Percentiles rank a stretch among this genome's conserved stretches.
phyloP scores from a whole-genome alignment of 1,284 basidiomycete genomes.

The Cryptococcus sp. region DNA sequence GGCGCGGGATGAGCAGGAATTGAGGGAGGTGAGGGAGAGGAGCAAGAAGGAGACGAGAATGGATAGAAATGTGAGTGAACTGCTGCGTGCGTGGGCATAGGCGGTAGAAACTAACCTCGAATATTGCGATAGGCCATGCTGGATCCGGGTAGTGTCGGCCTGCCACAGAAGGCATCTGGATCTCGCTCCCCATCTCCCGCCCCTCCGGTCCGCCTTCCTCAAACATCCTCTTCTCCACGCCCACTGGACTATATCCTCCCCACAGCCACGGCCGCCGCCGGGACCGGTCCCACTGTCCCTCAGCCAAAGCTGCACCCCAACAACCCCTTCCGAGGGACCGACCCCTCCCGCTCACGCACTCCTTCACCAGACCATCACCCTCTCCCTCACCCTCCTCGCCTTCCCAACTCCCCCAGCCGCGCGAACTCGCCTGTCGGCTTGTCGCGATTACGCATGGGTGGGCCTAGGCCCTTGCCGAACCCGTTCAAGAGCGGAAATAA shows the following conservation, averaged over 20 bases:
- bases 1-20: slow-evolving; percentile 38
- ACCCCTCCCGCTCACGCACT: slow-evolving; percentile 24
- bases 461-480: slow-evolving; percentile 38
- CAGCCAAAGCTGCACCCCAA: slow-evolving; percentile 3
- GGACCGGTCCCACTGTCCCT: too few species aligned
- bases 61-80: slow-evolving; percentile 33
- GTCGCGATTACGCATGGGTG: slow-evolving; percentile 13
- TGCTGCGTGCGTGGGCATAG: neutral
- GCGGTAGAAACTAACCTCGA: neutral
- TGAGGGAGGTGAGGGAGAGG: slow-evolving; percentile 44
- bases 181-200: slow-evolving; percentile 41
- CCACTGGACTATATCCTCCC: slow-evolving; percentile 12
- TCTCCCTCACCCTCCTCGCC: slow-evolving; percentile 15
- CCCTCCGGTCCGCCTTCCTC: slow-evolving; percentile 17
- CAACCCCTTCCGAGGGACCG: slow-evolving; percentile 10
- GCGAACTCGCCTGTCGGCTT: slow-evolving; percentile 29
- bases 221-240: slow-evolving; percentile 12
- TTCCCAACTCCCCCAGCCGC: slow-evolving; percentile 13
- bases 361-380: slow-evolving; percentile 31
- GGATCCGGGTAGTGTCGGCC: neutral
- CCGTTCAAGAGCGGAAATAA: slow-evolving; percentile 27
- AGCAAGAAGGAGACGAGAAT: slow-evolving; percentile 48
- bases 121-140: neutral
- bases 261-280: slow-evolving; percentile 2
- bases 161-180: slow-evolving; percentile 18